These are phyloP conservation scores for Fusarium avenaceum DNA, from an alignment of 2,329 filamentous ascomycete species.

Conservation along the genomic window DNA sequence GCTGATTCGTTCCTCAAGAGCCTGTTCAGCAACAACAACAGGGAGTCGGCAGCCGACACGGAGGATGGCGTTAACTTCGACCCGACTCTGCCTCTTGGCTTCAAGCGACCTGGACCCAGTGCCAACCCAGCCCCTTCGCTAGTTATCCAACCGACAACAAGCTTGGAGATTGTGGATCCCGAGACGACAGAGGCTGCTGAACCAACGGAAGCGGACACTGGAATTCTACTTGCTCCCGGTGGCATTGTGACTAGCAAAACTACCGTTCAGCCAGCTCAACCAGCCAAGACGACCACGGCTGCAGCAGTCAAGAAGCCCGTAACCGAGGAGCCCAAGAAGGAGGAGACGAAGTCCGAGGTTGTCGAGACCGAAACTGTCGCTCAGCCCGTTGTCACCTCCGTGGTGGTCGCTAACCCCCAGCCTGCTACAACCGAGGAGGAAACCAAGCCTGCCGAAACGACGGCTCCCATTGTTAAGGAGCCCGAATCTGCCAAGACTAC, in stretches of 20 bases:
- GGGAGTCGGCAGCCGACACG: not conserved
- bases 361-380: slow-evolving; percentile 9
- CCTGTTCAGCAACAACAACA: slow-evolving; percentile 32
- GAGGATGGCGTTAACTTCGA: slow-evolving; percentile 31
- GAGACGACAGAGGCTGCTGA: slow-evolving; percentile 25
- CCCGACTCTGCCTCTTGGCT: slow-evolving; percentile 28
- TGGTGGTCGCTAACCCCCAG: slow-evolving; percentile 9
- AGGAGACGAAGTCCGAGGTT: slow-evolving; percentile 14
- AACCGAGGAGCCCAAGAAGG: slow-evolving; percentile 18
- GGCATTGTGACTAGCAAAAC: slow-evolving; percentile 45
- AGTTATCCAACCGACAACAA: slow-evolving; percentile 43
- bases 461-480: slow-evolving; percentile 22
- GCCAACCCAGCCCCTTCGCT: slow-evolving; percentile 36
- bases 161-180: slow-evolving; percentile 17
- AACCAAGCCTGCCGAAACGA: slow-evolving; percentile 24
- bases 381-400: slow-evolving; percentile 15
- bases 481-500: slow-evolving; percentile 17
- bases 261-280: slow-evolving; percentile 8
- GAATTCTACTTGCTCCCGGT: slow-evolving; percentile 47
- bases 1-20: slow-evolving; percentile 46
- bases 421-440: slow-evolving; percentile 29
- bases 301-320: slow-evolving; percentile 17
- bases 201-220: slow-evolving; percentile 38
- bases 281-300: slow-evolving; percentile 27
- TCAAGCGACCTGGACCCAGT: slow-evolving; percentile 31